Percentiles rank a stretch among this genome's conserved stretches.
These are phyloP conservation scores for Emiliania huxleyi DNA, from an alignment of 78 protist genomes.

Conservation along the genomic window DNA sequence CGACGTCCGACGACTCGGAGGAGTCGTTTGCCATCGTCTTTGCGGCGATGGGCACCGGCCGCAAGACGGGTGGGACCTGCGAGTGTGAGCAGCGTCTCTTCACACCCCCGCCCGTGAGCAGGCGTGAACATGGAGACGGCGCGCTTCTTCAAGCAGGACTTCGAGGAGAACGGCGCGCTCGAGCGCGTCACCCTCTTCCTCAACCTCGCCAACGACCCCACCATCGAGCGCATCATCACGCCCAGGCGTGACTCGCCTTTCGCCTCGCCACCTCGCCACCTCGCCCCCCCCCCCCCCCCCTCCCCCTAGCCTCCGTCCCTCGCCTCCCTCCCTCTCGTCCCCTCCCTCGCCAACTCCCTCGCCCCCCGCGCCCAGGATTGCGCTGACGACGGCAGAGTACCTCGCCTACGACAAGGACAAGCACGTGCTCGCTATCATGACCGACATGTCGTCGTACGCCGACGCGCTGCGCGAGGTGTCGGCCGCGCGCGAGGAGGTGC, in stretches of 20 bases:
- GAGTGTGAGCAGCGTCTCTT: too few species aligned
- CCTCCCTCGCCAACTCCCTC: too few species aligned
- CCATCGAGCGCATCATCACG: conserved; percentile 99
- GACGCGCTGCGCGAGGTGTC: conserved; percentile 99
- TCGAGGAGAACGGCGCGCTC: conserved; percentile 93
- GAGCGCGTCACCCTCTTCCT: conserved; percentile 95
- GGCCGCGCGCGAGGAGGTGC: conserved; percentile 91
- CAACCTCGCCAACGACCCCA: conserved; percentile 99
- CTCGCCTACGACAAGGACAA: conserved; percentile 97
- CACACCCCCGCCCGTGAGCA: too few species aligned
- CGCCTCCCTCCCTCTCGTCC: too few species aligned
- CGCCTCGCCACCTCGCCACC: too few species aligned
- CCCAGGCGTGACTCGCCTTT: too few species aligned
- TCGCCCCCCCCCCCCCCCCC: too few species aligned
- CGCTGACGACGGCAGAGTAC: conserved; percentile 66
- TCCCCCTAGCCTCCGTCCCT: too few species aligned
- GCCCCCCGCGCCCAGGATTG: too few species aligned
- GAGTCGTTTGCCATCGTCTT: conserved; percentile 98
- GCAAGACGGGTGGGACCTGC: too few species aligned
- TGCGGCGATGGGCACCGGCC: conserved; percentile 99
- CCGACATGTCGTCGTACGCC: conserved; percentile 99
- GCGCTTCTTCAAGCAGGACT: conserved; percentile 97
- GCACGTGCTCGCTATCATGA: conserved; percentile 98
- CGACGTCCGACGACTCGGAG: conserved; percentile 77
- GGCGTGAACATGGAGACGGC: conserved; percentile 97